phyloP scores from a whole-genome alignment of 2,329 filamentous ascomycete species.

The Cladophialophora chaetospira region DNA sequence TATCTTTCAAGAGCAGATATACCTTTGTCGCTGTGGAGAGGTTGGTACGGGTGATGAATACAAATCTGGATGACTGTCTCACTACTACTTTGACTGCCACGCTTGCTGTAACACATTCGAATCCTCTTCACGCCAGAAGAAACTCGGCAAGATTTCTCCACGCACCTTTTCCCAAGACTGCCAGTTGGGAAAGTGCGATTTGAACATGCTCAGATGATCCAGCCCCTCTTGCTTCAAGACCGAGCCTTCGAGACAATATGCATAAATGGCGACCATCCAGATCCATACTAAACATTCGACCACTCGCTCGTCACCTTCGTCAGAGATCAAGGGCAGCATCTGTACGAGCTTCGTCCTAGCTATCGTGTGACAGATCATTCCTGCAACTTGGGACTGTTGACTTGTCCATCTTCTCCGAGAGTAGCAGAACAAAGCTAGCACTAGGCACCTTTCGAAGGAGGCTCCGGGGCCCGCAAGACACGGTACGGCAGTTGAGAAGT shows the following conservation, averaged over 20 bases:
- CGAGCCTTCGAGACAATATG: not conserved
- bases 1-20: too few species aligned
- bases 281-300: not conserved
- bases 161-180: not conserved
- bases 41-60: too few species aligned
- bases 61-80: too few species aligned
- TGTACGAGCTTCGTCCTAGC: not conserved
- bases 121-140: not conserved
- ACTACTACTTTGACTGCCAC: too few species aligned
- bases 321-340: not conserved
- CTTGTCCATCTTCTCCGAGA: not conserved
- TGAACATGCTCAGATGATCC: not conserved
- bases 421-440: slow-evolving; percentile 1
- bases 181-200: slow-evolving; percentile 1
- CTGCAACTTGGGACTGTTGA: not conserved
- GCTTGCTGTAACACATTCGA: not conserved
- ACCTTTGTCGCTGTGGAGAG: too few species aligned
- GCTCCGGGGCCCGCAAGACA: not conserved
- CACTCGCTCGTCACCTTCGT: not conserved
- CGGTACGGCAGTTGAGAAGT: not conserved
- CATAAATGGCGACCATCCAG: not conserved
- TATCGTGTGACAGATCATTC: not conserved
- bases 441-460: not conserved
- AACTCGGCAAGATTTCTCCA: not conserved
- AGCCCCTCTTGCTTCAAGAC: not conserved